A percentile compares a stretch with the other conserved stretches of the same genome.
phyloP scores from a whole-genome alignment of 176 grass and related monocot genomes.

The Urochloa ruziziensis region DNA sequence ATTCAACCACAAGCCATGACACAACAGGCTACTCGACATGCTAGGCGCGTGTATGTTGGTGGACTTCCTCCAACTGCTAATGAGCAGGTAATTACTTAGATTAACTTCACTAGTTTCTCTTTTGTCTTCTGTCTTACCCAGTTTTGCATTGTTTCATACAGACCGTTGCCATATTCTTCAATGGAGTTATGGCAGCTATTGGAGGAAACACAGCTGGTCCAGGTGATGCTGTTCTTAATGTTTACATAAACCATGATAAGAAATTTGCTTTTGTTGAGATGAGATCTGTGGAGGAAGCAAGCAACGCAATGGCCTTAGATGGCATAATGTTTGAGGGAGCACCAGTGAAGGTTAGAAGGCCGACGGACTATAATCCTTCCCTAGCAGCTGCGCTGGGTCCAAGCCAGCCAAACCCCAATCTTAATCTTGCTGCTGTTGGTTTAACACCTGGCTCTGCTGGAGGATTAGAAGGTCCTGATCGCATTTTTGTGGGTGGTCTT shows the following conservation, averaged over 20 bases:
- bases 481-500: slow-evolving; percentile 73
- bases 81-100: slow-evolving; percentile 83
- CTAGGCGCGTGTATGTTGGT: slow-evolving; percentile 75
- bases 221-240: slow-evolving; percentile 79
- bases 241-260: slow-evolving; percentile 87
- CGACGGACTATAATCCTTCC: slow-evolving; percentile 76
- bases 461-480: slow-evolving; percentile 69
- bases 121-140: too few relatives aligned
- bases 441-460: slow-evolving; percentile 55
- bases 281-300: slow-evolving; percentile 86
- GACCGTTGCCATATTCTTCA: slow-evolving; percentile 82
- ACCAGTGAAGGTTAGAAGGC: slow-evolving; percentile 71
- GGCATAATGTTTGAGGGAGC: slow-evolving; percentile 92
- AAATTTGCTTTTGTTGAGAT: slow-evolving; percentile 89
- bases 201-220: slow-evolving; percentile 90
- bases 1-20: slow-evolving; percentile 99
- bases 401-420: slow-evolving; percentile 56
- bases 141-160: slow-evolving; percentile 25
- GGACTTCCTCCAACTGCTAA: slow-evolving; percentile 82
- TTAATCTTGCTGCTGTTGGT: slow-evolving; percentile 85
- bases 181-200: slow-evolving; percentile 81
- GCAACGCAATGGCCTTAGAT: slow-evolving; percentile 94
- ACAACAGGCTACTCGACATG: slow-evolving; percentile 50
- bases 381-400: slow-evolving; percentile 67
- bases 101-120: too few relatives aligned